Conservation (phyloP, 1,284 basidiomycete species). For the Rhodotorula sp. region DNA sequence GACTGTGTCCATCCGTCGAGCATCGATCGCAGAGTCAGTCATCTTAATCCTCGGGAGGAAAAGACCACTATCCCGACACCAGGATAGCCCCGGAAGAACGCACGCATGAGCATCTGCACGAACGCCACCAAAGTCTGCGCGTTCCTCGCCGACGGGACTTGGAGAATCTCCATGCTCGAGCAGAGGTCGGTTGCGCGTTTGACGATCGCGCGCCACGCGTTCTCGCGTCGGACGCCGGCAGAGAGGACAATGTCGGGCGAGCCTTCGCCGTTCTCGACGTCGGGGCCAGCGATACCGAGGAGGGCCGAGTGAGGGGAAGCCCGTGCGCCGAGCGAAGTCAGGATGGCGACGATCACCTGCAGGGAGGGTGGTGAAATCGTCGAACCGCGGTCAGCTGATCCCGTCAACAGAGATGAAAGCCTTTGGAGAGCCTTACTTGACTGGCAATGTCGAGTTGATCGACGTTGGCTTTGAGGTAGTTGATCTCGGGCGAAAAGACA, state of each 20-base stretch:
- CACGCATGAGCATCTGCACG: slow-evolving; percentile 37
- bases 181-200: slow-evolving; percentile 32
- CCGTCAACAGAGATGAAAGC: too few species aligned
- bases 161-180: slow-evolving; percentile 31
- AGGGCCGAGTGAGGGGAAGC: slow-evolving; percentile 38
- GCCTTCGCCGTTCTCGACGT: slow-evolving; percentile 27
- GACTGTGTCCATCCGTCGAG: not conserved
- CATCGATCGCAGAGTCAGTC: too few species aligned
- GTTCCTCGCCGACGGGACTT: slow-evolving; percentile 29
- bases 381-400: too few species aligned
- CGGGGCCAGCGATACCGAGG: slow-evolving; percentile 35
- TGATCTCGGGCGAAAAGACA: slow-evolving; percentile 18
- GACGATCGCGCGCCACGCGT: slow-evolving; percentile 37
- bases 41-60: too few species aligned
- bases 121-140: slow-evolving; percentile 34
- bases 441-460: slow-evolving; percentile 27
- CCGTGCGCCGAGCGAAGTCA: slow-evolving; percentile 38
- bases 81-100: not conserved
- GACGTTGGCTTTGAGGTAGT: slow-evolving; percentile 27
- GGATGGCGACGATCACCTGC: slow-evolving; percentile 34
- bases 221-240: slow-evolving; percentile 35
- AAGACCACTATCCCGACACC: too few species aligned
- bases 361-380: not conserved
- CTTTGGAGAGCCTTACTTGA: slow-evolving; percentile 6
- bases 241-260: slow-evolving; percentile 33